Evolutionary conservation across 1,139 yeast species (phyloP), one percentile per base, ranked within the genome.

Genomic region (Lodderomyces theae): DNA sequence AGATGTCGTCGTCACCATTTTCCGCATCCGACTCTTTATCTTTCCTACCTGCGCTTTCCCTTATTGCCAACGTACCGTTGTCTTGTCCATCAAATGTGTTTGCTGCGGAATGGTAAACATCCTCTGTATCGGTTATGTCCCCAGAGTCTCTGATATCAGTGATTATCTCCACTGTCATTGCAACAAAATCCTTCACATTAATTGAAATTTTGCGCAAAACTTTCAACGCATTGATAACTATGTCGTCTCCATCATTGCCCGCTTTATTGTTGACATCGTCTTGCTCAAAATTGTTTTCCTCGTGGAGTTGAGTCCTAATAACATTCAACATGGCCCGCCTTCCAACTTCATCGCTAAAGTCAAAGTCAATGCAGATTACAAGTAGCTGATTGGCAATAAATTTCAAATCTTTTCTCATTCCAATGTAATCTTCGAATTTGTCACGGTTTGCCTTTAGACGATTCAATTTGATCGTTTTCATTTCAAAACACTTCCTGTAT

Each of bases 321-420:
- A 85, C 76, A 41, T 80, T 84, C 35, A 88, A 64, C 80, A 88
- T 83, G 38, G 82, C 80, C 57, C 96, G 75, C 56, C 97, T 78
- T 5, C 97, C 97, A 39, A 86, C 78, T 59, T 90, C 97, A 63
- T 92, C 98, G 49, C 90, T 84, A 54, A 80, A 88, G 58, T 92
- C 98, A 56, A 83, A 86, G 30, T 79, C 79, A 34, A 75, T 75
- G 0, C 92, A 82, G 30, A 88, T 77, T 7, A 70, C 63, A 31
- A 92, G 60, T 25, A 94, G 59, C 57, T 92, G 96, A 45, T 81
- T 80, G 36, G 88, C 75, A 37, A 89, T 79, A 53, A 83, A 90
- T 50, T 87, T 90, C 29, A 82, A 58, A 43, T 85, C 92, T 24
- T 67, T 68, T 15, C 77, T 69, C 38, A 63, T 64, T 21, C 63